A percentile compares a stretch with the other conserved stretches of the same genome.
Evolutionary conservation across 768 basidiomycete species (phyloP).

Genomic region (Mycena metata): DNA sequence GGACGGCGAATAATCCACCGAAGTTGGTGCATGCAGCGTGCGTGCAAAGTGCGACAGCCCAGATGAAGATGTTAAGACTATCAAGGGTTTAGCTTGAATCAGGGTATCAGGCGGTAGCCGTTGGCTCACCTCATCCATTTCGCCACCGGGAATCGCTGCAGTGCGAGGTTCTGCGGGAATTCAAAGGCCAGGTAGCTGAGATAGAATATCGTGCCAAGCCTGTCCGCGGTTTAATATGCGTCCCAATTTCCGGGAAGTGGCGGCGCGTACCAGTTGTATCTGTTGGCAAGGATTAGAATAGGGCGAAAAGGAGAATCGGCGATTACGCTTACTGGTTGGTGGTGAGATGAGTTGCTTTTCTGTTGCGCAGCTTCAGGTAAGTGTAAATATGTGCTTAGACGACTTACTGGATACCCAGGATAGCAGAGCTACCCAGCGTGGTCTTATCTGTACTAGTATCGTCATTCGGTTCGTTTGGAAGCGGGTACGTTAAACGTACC

Average conservation of each 20-base stretch:
- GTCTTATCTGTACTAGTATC: conserved; percentile 61
- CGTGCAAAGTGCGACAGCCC: conserved; percentile 72
- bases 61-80: conserved; percentile 81
- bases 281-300: no score
- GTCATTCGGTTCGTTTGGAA: not conserved
- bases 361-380: conserved; percentile 44
- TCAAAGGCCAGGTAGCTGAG: conserved; percentile 73
- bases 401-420: conserved; percentile 74
- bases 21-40: conserved; percentile 80
- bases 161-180: conserved; percentile 81
- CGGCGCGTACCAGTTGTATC: conserved; percentile 76
- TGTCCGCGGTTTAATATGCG: conserved; percentile 52
- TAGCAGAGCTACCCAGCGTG: conserved; percentile 75
- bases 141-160: conserved; percentile 80
- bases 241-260: no score
- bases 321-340: conserved; percentile 79
- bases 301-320: no score
- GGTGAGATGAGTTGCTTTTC: conserved; percentile 71
- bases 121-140: conserved; percentile 82
- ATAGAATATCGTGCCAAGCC: conserved; percentile 85
- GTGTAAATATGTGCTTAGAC: no score
- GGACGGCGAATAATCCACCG: conserved; percentile 73
- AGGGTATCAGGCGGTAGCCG: no score
- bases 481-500: conserved; percentile 40
- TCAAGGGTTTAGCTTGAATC: not conserved